Base-by-base conservation (phyloP, 345 rosid genomes). In the Melastoma malabathricum region DNA sequence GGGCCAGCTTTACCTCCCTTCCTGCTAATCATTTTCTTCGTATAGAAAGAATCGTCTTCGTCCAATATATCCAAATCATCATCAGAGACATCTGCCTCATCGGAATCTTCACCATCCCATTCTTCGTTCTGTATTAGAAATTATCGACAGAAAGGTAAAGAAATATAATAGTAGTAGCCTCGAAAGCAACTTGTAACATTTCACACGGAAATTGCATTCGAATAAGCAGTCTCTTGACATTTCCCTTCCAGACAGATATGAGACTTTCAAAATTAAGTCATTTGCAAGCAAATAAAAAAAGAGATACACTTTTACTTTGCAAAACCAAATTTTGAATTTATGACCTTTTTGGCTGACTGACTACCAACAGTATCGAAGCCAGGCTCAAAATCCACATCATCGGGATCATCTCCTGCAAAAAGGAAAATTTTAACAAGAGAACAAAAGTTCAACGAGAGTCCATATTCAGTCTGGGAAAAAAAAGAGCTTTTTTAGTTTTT, bases 311-410 rank as follows among this genome's bases (percentile, higher is more conserved):
- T 34, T 39, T 18, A 49, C 52, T 22, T 3, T 38, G 15, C 38
- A 47, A 20, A 27, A 20, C 47, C 31, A 17, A 59, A 10, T 18
- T 15, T 25, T 10, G 12, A 58, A 27, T 22, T 23, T 43, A 4
- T 39, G 45, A 93, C 99, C 99, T 88, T 81, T 55, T 59, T 71
- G 50, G 66, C 71, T 25, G 64, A 31, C 44, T 55, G 75, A 57
- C 55, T 67, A 43, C 74, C 67, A 15, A 67, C 50, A 50, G 47
- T 75, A 59, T 73, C 81, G 60, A 67, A 67, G 56, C 83, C 78
- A 51, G 97, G 99, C 70, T 88, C 95, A 69, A 93, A 93, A 64
- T 93, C 99, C 17, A 78, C 94, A 70, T 93, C 99, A 64, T 85
- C 88, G 46, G 97, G 97, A 76, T 93, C 99, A 78, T 93, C 99